Percentiles rank a stretch among this genome's conserved stretches.
Conservation (phyloP, 192 early-diverging fungal genomes). For the Backusella tarrabulga region DNA sequence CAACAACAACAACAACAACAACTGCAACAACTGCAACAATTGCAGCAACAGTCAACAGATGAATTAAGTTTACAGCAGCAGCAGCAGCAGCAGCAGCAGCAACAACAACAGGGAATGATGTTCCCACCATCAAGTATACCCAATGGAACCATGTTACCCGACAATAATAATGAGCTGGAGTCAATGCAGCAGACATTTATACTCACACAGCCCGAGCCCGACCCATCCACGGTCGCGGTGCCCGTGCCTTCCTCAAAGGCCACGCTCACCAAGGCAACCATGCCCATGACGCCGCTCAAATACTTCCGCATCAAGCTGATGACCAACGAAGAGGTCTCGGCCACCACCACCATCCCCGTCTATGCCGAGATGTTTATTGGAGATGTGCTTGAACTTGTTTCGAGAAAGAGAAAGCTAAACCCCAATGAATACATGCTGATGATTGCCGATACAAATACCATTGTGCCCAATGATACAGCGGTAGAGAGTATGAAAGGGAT, state of each 20-base stretch:
- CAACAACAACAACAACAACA: neutral
- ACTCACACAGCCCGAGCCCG: constrained; percentile 4
- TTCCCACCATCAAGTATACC: neutral
- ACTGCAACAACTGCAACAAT: neutral
- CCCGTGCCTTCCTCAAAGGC: constrained; percentile 39
- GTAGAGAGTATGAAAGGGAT: constrained; percentile 63
- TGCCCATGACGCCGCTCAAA: constrained; percentile 35
- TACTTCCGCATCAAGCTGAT: constrained; percentile 56
- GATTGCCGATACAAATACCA: constrained; percentile 71
- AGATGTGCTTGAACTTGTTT: constrained; percentile 83
- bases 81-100: neutral
- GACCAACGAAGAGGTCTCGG: constrained; percentile 72
- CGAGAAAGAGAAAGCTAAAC: constrained; percentile 84
- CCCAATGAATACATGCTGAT: constrained; percentile 84
- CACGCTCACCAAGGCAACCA: constrained; percentile 37
- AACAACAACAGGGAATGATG: neutral
- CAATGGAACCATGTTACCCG: neutral
- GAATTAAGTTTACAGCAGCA: neutral
- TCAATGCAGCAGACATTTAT: neutral
- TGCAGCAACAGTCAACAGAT: neutral
- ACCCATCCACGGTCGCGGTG: constrained; percentile 33
- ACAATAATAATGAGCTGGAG: neutral
- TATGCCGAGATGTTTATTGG: constrained; percentile 68
- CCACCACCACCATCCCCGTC: constrained; percentile 87
- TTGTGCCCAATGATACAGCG: constrained; percentile 76